Percentiles rank a stretch among this genome's conserved stretches.
phyloP scores from a whole-genome alignment of 2,329 filamentous ascomycete species.

The Diplodia corticola region DNA sequence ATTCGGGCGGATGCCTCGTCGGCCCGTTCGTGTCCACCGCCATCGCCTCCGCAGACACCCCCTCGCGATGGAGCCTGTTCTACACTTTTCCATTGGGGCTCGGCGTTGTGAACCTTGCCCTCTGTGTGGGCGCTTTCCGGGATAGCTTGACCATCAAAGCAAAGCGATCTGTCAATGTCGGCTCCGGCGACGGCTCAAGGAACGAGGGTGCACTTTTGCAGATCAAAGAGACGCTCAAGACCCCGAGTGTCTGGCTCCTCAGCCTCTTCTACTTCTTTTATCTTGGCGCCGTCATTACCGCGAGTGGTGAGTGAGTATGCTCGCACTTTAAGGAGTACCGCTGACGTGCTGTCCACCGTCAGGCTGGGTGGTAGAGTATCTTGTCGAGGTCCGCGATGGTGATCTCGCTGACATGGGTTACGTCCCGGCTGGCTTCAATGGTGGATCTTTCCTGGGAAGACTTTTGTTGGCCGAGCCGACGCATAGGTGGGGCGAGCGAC shows the following conservation, averaged over 20 bases:
- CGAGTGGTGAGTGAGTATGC: constrained; percentile 34
- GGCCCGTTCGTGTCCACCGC: constrained; percentile 51
- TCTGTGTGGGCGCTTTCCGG: constrained; percentile 53
- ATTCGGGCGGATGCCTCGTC: constrained; percentile 57
- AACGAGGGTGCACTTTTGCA: constrained; percentile 29
- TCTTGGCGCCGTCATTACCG: constrained; percentile 57
- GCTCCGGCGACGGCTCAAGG: constrained; percentile 39
- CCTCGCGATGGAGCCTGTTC: constrained; percentile 55
- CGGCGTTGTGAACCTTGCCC: constrained; percentile 51
- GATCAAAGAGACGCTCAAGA: constrained; percentile 49
- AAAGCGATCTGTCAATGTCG: neutral
- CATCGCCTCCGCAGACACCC: constrained; percentile 36
- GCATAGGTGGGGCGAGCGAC: constrained; percentile 58
- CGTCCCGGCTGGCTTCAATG: constrained; percentile 61
- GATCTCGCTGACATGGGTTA: constrained; percentile 61
- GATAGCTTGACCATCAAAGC: constrained; percentile 36
- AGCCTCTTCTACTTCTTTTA: constrained; percentile 66
- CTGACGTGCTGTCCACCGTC: neutral
- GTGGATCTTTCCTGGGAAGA: constrained; percentile 58
- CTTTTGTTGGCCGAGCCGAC: constrained; percentile 61
- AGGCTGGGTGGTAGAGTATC: constrained; percentile 66
- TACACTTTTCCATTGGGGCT: constrained; percentile 58
- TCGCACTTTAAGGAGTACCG: too few species aligned
- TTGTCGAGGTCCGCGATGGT: constrained; percentile 61
- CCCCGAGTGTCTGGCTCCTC: constrained; percentile 57